Conservation (phyloP, 306 rosid species). For the Canavalia ensiformis region DNA sequence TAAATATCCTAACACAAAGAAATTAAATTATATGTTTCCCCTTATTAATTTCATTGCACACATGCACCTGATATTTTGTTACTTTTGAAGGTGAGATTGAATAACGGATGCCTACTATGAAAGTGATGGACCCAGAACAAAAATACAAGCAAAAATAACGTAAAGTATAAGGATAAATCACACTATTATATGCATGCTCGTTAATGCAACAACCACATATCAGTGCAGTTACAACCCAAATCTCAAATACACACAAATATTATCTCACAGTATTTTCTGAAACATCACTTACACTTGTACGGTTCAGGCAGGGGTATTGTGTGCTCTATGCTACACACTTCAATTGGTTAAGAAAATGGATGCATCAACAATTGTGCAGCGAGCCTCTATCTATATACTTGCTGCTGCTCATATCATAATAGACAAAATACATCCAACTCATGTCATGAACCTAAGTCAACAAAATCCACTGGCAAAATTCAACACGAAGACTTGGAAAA, state of each 20-base stretch:
- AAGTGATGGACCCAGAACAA: not conserved
- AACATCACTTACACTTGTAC: not conserved
- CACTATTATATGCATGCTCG: not conserved
- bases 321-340: not conserved
- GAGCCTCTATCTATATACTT: not conserved
- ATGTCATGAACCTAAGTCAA: not conserved
- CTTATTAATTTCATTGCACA: not conserved
- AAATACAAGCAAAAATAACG: not conserved
- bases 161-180: not conserved
- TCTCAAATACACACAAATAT: no score
- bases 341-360: not conserved
- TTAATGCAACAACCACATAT: no score
- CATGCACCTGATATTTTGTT: not conserved
- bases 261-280: not conserved
- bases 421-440: not conserved
- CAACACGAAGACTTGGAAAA: not conserved
- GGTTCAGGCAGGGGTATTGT: not conserved
- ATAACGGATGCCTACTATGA: not conserved
- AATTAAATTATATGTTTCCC: not conserved
- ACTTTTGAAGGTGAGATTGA: not conserved
- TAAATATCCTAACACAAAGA: not conserved
- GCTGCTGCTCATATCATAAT: not conserved
- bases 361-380: not conserved
- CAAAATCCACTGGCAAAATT: not conserved
- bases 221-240: no score